Evolutionary conservation across 129 eudicot genomes (phyloP).

Genomic region (Kitagawia praeruptora): DNA sequence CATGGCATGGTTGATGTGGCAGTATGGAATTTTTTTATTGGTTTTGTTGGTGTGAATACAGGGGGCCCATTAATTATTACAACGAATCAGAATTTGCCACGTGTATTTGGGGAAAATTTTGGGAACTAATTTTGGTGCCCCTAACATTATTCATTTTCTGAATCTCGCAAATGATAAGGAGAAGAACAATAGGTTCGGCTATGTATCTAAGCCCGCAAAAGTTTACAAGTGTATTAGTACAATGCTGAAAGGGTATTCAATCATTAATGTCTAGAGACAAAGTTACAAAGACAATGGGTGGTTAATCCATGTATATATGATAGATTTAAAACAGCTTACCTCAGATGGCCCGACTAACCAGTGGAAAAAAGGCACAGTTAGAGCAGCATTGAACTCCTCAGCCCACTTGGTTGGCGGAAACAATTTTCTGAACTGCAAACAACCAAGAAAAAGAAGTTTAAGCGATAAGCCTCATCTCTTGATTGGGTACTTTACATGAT

Average conservation of each 20-base stretch:
- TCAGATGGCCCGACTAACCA: slow-evolving; percentile 99
- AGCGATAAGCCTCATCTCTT: not conserved
- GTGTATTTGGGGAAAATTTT: too few species aligned
- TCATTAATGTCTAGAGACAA: not conserved
- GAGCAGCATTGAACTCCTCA: slow-evolving; percentile 88
- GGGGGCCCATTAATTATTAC: too few species aligned
- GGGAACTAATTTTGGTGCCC: too few species aligned
- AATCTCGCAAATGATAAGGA: too few species aligned
- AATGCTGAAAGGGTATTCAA: not conserved
- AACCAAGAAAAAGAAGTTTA: not conserved
- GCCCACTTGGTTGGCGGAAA: slow-evolving; percentile 99
- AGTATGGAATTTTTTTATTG: too few species aligned
- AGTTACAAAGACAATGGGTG: not conserved
- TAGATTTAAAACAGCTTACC: slow-evolving; percentile 27
- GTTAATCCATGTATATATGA: not conserved
- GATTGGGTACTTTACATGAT: not conserved
- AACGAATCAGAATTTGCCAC: too few species aligned
- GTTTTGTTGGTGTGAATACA: too few species aligned
- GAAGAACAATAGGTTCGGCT: not conserved
- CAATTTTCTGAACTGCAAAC: slow-evolving; percentile 70
- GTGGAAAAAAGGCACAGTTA: slow-evolving; percentile 95
- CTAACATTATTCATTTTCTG: too few species aligned
- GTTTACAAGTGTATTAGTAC: not conserved
- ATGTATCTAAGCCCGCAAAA: not conserved
- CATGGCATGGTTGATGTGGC: too few species aligned